Percentiles rank a stretch among this genome's conserved stretches.
These are phyloP conservation scores for Globisporangium paddicum DNA, from an alignment of 352 stramenopile genomes.

Conservation along the genomic window DNA sequence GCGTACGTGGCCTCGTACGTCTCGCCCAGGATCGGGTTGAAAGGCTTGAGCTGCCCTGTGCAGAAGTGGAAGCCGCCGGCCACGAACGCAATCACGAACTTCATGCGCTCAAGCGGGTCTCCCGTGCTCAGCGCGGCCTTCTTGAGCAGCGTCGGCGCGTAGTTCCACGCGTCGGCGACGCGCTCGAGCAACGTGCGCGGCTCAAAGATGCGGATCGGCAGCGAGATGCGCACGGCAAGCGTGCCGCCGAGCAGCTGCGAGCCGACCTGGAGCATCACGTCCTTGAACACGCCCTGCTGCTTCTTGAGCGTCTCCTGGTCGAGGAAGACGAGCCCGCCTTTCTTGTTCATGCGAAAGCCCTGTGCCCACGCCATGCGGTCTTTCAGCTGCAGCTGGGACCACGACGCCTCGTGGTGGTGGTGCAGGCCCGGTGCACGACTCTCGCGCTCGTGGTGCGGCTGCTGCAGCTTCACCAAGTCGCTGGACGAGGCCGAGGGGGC, in stretches of 20 bases:
- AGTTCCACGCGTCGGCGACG: slow-evolving; percentile 72
- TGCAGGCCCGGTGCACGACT: slow-evolving; percentile 7
- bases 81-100: slow-evolving; percentile 68
- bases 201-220: slow-evolving; percentile 78
- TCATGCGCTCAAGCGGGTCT: slow-evolving; percentile 64
- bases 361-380: slow-evolving; percentile 60
- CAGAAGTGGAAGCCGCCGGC: slow-evolving; percentile 69
- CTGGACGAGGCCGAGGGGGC: background rate
- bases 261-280: slow-evolving; percentile 72
- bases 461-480: background rate
- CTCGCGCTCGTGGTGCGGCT: background rate
- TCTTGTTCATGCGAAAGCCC: slow-evolving; percentile 66
- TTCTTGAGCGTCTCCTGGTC: slow-evolving; percentile 71
- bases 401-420: slow-evolving; percentile 20
- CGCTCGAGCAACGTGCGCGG: slow-evolving; percentile 65
- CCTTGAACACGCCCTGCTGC: slow-evolving; percentile 77
- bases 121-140: slow-evolving; percentile 42
- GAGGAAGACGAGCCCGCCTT: slow-evolving; percentile 57
- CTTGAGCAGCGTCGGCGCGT: slow-evolving; percentile 68
- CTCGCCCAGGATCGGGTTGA: slow-evolving; percentile 79
- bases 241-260: slow-evolving; percentile 67
- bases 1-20: slow-evolving; percentile 71
- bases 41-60: slow-evolving; percentile 68
- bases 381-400: slow-evolving; percentile 40
- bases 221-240: slow-evolving; percentile 59